Percentiles rank a stretch among this genome's conserved stretches.
These are phyloP conservation scores for Claviceps purpurea DNA, from an alignment of 2,329 filamentous ascomycete species.

Conservation along the genomic window DNA sequence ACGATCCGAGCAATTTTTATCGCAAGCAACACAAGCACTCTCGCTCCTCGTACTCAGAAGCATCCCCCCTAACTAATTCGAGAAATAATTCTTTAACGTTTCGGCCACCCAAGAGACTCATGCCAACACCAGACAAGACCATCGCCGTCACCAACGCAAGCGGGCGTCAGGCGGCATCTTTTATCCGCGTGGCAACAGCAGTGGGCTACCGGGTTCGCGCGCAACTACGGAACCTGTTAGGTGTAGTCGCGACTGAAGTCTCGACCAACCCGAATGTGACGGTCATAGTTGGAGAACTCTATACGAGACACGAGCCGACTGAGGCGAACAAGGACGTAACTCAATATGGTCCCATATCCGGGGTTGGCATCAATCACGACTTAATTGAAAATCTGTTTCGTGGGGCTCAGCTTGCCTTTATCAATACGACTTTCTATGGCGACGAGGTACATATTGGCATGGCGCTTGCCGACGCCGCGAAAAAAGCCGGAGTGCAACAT, in stretches of 20 bases:
- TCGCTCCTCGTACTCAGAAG: conserved; percentile 47
- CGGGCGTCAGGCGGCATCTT: conserved; percentile 86
- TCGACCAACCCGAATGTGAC: conserved; percentile 64
- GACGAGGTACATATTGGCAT: conserved; percentile 86
- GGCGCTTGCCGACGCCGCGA: conserved; percentile 78
- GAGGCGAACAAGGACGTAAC: conserved; percentile 50
- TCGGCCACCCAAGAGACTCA: conserved; percentile 44
- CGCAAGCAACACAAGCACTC: conserved; percentile 45
- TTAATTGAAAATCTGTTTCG: conserved; percentile 69
- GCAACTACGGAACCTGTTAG: conserved; percentile 76
- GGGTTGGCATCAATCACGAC: conserved; percentile 54
- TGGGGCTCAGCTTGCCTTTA: conserved; percentile 79
- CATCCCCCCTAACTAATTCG: conserved; percentile 39
- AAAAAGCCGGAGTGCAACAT: conserved; percentile 71
- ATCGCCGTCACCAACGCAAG: conserved; percentile 93
- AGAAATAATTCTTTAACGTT: conserved; percentile 49
- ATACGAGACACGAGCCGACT: conserved; percentile 38
- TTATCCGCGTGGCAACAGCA: conserved; percentile 86
- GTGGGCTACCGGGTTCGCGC: conserved; percentile 89
- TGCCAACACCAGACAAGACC: conserved; percentile 55
- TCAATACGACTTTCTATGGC: conserved; percentile 96
- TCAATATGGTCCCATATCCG: conserved; percentile 47
- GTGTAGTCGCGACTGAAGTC: conserved; percentile 79
- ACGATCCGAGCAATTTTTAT: conserved; percentile 21
- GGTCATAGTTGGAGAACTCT: conserved; percentile 51